Conservation (phyloP, 805 yeast genomes). For the Candida michaelii region DNA sequence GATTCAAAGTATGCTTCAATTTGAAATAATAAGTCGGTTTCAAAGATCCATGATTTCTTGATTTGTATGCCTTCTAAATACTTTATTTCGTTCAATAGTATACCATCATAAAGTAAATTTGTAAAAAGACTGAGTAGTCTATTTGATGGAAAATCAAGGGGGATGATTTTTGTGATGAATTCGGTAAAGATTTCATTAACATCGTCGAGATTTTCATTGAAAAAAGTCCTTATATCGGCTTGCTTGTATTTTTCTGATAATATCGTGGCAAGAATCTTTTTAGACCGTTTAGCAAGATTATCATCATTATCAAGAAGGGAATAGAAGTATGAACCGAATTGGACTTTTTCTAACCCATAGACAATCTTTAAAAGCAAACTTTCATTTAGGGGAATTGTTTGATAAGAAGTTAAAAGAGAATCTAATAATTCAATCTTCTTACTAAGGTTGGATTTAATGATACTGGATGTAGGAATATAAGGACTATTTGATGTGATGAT, state of each 20-base stretch:
- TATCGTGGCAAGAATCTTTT: slow-evolving; percentile 7
- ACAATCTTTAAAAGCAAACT: slow-evolving; percentile 1
- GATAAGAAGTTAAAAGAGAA: slow-evolving; percentile 46
- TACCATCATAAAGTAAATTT: slow-evolving; percentile 28
- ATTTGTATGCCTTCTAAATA: slow-evolving; percentile 28
- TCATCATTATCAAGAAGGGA: slow-evolving; percentile 16
- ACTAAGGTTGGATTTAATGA: slow-evolving; percentile 50
- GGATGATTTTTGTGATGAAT: slow-evolving; percentile 22
- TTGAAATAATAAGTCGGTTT: slow-evolving; percentile 34
- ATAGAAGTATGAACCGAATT: slow-evolving; percentile 51
- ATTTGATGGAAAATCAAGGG: slow-evolving; percentile 17
- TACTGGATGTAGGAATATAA: slow-evolving; percentile 55
- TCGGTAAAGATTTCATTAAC: slow-evolving; percentile 30
- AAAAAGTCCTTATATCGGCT: slow-evolving; percentile 23
- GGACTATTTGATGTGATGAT: slow-evolving; percentile 55
- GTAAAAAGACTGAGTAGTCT: slow-evolving; percentile 22
- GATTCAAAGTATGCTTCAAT: slow-evolving; percentile 36
- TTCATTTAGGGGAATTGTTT: slow-evolving; percentile 23
- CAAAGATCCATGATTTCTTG: slow-evolving; percentile 47
- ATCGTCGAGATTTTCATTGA: slow-evolving; percentile 21
- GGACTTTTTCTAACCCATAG: slow-evolving; percentile 27
- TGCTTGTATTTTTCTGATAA: neutral
- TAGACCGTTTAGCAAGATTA: slow-evolving; percentile 3
- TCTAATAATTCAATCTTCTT: slow-evolving; percentile 47
- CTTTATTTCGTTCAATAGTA: slow-evolving; percentile 39